Conservation (phyloP, 768 basidiomycete species). For the Lactifluus subvellereus region DNA sequence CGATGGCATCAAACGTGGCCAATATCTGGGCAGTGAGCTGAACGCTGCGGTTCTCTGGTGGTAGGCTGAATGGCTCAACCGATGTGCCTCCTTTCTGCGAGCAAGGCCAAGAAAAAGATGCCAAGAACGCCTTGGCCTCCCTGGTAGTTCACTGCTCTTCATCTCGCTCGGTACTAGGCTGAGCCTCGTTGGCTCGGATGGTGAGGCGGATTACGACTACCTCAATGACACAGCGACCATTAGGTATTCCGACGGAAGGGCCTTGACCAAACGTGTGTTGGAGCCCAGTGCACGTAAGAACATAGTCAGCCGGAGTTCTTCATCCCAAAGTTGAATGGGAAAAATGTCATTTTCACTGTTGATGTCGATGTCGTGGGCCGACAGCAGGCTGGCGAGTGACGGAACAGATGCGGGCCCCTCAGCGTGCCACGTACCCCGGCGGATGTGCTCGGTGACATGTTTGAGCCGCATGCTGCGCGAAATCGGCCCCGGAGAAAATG, state of each 20-base stretch:
- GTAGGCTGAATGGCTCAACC: slow-evolving; percentile 29
- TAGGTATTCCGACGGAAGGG: slow-evolving; percentile 42
- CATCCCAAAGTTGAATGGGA: slow-evolving; percentile 45
- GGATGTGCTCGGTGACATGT: slow-evolving; percentile 50
- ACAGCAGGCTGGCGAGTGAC: slow-evolving; percentile 43
- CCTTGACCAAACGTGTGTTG: slow-evolving; percentile 42
- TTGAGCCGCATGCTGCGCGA: slow-evolving; percentile 26
- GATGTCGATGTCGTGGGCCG: slow-evolving; percentile 26
- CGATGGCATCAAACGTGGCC: slow-evolving; percentile 53
- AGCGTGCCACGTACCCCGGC: slow-evolving; percentile 62
- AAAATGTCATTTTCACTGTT: slow-evolving; percentile 26
- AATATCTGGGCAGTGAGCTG: slow-evolving; percentile 64
- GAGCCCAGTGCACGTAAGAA: slow-evolving; percentile 54
- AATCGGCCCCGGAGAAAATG: slow-evolving; percentile 33
- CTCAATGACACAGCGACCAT: slow-evolving; percentile 52
- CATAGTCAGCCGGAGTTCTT: slow-evolving; percentile 47
- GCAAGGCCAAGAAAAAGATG: slow-evolving; percentile 36
- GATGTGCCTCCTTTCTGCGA: not conserved
- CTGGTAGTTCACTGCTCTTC: slow-evolving; percentile 62
- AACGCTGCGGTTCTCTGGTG: slow-evolving; percentile 52
- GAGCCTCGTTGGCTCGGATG: slow-evolving; percentile 44
- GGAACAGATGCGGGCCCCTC: slow-evolving; percentile 51
- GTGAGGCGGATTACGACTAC: slow-evolving; percentile 51
- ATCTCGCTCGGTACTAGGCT: slow-evolving; percentile 49
- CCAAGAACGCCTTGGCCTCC: slow-evolving; percentile 57